These are phyloP conservation scores for Trametes hirsuta DNA, from an alignment of 1,284 basidiomycete genomes.

Conservation along the genomic window DNA sequence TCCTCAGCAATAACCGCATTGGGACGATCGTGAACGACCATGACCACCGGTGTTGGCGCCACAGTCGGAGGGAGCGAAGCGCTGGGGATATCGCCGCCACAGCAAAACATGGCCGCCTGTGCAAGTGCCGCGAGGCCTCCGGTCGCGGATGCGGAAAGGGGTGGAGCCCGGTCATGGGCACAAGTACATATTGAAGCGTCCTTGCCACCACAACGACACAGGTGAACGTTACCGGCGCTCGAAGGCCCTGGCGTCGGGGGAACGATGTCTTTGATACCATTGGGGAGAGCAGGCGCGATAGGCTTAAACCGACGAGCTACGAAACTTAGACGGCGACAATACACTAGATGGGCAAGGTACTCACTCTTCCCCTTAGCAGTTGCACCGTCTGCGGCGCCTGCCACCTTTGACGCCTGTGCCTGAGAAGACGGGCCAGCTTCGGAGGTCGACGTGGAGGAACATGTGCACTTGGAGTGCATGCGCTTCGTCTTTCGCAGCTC, in stretches of 20 bases:
- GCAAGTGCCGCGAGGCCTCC: constrained; percentile 52
- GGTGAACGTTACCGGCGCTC: constrained; percentile 43
- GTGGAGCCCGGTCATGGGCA: constrained; percentile 14
- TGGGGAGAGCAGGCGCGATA: constrained; percentile 35
- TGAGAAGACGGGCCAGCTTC: constrained; percentile 14
- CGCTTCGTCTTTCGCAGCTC: constrained; percentile 77
- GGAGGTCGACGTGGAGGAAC: constrained; percentile 28
- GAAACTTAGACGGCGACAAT: background rate
- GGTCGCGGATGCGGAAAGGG: background rate
- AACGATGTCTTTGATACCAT: constrained; percentile 31
- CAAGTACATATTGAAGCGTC: constrained; percentile 61
- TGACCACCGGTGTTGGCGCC: background rate
- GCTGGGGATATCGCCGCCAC: constrained; percentile 21
- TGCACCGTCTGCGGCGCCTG: background rate
- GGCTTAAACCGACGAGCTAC: constrained; percentile 31
- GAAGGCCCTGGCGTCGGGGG: constrained; percentile 32
- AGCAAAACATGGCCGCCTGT: constrained; percentile 51
- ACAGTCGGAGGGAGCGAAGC: background rate
- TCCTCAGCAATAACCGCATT: background rate
- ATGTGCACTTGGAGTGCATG: constrained; percentile 71
- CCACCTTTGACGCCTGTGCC: background rate
- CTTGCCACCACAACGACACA: constrained; percentile 56
- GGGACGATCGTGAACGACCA: background rate
- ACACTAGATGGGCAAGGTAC: background rate
- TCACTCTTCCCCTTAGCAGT: constrained; percentile 14